Evolutionary conservation across 768 basidiomycete species (phyloP).

Genomic region (Sistotremastrum niveocremeum): DNA sequence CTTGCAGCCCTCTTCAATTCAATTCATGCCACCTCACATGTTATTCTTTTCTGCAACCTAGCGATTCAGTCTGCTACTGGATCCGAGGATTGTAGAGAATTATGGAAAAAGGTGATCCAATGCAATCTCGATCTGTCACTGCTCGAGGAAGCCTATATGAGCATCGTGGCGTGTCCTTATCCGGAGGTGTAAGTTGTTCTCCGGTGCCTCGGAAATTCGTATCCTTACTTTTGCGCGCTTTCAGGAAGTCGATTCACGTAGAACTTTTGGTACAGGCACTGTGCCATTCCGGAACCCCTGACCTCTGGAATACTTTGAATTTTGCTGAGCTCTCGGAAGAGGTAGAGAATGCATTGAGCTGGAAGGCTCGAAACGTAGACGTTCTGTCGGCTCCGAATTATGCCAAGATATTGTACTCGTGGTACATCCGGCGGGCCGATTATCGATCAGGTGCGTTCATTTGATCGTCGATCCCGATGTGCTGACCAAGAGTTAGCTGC

Average conservation of each 20-base stretch:
- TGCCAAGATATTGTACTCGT: conserved; percentile 85
- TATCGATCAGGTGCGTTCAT: conserved; percentile 70
- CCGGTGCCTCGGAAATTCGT: background rate
- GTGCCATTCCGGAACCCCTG: conserved; percentile 68
- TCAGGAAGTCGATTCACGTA: conserved; percentile 2
- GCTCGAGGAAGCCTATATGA: conserved; percentile 82
- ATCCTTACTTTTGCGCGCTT: conserved; percentile 1
- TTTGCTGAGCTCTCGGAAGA: conserved; percentile 78
- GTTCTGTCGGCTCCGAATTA: conserved; percentile 77
- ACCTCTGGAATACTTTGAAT: conserved; percentile 80
- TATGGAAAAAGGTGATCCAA: conserved; percentile 72
- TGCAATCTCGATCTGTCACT: conserved; percentile 57
- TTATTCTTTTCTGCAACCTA: conserved; percentile 63
- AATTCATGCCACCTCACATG: conserved; percentile 37
- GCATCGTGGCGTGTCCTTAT: conserved; percentile 60
- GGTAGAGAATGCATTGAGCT: conserved; percentile 77
- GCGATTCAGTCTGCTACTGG: conserved; percentile 59
- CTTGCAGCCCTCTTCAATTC: conserved; percentile 61
- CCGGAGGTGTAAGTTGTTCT: conserved; percentile 54
- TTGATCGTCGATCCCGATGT: background rate
- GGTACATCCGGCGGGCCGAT: conserved; percentile 79
- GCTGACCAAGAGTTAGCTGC: conserved; percentile 41
- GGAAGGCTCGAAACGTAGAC: conserved; percentile 90
- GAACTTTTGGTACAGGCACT: conserved; percentile 39
- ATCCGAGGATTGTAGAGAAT: conserved; percentile 40